These are phyloP conservation scores for Solanum neorickii DNA, from an alignment of 257 asterid species.

Conservation along the genomic window DNA sequence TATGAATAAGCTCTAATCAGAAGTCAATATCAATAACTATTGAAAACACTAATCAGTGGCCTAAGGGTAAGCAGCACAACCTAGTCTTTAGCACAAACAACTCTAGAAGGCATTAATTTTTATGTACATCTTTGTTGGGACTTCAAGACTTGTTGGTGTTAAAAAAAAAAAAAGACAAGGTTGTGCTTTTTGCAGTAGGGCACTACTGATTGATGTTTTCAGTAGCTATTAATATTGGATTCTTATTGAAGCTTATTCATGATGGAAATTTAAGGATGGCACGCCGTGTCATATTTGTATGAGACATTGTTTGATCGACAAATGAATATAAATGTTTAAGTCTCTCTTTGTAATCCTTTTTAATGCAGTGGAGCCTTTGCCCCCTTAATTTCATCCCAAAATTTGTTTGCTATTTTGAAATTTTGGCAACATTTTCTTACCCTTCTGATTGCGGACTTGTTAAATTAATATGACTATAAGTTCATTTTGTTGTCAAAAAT, in stretches of 20 bases:
- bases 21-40: conserved; percentile 12
- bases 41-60: conserved; percentile 10
- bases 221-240: conserved; percentile 17
- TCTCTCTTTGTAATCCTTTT: too few species aligned
- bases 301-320: too few species aligned
- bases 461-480: not conserved
- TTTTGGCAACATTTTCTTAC: too few species aligned
- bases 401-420: too few species aligned
- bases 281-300: too few species aligned
- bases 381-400: too few species aligned
- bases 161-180: not conserved
- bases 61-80: not conserved
- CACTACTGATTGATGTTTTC: conserved; percentile 5
- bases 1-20: conserved; percentile 7
- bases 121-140: not conserved
- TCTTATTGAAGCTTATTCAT: conserved; percentile 10
- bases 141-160: not conserved
- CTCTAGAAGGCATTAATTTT: not conserved
- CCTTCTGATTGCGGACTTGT: too few species aligned
- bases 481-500: not conserved
- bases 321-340: too few species aligned
- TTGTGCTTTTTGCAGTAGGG: not conserved
- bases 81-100: not conserved
- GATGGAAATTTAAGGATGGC: not conserved
- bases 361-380: too few species aligned